Evolutionary conservation across 768 basidiomycete genomes (phyloP).

Genomic region (Mycena albidolilacea): DNA sequence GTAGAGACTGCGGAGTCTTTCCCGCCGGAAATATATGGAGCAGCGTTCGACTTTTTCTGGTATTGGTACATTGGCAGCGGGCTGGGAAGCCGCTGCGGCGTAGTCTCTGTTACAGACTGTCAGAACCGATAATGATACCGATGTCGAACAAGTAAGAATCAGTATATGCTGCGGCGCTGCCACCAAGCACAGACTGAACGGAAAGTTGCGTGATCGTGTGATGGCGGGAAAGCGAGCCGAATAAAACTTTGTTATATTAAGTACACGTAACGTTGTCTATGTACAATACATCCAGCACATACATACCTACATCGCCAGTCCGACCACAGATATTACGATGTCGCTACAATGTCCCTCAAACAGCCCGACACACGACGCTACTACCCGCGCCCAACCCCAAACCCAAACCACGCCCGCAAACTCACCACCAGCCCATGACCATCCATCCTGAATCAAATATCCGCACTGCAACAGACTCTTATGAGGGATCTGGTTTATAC

Average conservation of each 20-base stretch:
- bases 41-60: not conserved
- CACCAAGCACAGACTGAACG: no score
- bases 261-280: no score
- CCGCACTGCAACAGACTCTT: no score
- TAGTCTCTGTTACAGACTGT: no score
- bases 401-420: not conserved
- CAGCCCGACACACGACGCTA: not conserved
- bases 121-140: no score
- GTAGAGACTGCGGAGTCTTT: conserved; percentile 2
- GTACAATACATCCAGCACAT: not conserved
- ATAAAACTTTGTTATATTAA: no score
- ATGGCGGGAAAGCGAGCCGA: no score
- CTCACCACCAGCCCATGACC: not conserved
- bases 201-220: no score
- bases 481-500: no score
- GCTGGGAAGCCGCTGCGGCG: not conserved
- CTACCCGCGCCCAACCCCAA: not conserved
- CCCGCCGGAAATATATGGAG: conserved; percentile 17
- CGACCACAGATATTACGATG: not conserved
- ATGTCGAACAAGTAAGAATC: no score
- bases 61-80: not conserved
- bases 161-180: no score
- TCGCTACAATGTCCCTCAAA: not conserved
- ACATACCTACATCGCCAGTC: not conserved
- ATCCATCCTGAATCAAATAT: no score